phyloP scores from a whole-genome alignment of 805 yeast genomes.

The Candida arabinofermentans region DNA sequence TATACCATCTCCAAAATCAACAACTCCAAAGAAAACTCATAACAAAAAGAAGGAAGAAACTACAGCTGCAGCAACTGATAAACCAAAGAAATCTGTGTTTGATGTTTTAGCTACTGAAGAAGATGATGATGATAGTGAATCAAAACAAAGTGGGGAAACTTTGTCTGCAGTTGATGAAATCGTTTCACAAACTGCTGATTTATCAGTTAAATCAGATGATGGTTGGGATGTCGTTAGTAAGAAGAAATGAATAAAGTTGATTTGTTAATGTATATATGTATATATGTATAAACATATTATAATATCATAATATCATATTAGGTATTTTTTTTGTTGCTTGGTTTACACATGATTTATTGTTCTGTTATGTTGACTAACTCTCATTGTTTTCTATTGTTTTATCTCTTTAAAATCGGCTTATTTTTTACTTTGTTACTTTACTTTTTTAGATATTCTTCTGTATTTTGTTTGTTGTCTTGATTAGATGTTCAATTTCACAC shows the following conservation, averaged over 20 bases:
- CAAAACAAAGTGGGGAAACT: constrained; percentile 25
- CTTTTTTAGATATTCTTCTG: too few species aligned
- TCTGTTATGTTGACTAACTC: too few species aligned
- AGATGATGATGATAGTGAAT: constrained; percentile 45
- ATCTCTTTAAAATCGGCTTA: too few species aligned
- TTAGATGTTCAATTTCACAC: too few species aligned
- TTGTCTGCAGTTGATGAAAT: constrained; percentile 22
- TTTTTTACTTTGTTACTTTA: too few species aligned
- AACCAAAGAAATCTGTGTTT: constrained; percentile 41
- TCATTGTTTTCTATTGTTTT: too few species aligned
- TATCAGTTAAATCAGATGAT: constrained; percentile 35
- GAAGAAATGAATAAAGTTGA: constrained; percentile 19
- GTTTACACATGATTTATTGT: too few species aligned
- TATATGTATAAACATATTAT: background rate
- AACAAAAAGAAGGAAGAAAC: constrained; percentile 22
- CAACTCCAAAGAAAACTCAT: constrained; percentile 7
- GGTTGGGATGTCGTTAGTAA: constrained; percentile 48
- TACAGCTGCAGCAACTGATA: constrained; percentile 17
- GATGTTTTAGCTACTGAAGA: constrained; percentile 49
- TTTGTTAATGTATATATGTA: background rate
- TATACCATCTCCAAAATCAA: constrained; percentile 6
- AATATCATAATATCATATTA: too few species aligned
- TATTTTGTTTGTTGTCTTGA: too few species aligned
- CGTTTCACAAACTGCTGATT: constrained; percentile 28
- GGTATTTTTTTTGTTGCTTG: too few species aligned